Evolutionary conservation across 495 filamentous ascomycete genomes (phyloP).

Genomic region (Wilcoxina mikolae): DNA sequence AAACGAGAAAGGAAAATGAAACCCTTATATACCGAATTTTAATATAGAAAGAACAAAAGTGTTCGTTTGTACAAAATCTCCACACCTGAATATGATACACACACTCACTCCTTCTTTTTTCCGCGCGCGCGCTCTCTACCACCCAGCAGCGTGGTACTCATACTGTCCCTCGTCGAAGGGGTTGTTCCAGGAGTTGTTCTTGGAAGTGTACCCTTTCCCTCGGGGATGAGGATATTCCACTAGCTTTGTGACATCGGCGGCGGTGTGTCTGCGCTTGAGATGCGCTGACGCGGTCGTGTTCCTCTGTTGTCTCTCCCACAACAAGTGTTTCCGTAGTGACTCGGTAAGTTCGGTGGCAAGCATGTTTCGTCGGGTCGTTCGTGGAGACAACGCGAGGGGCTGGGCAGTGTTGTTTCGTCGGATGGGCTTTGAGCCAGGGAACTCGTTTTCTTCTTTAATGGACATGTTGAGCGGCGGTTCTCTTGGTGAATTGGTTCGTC

Average conservation of each 20-base stretch:
- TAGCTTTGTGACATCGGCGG: constrained; percentile 31
- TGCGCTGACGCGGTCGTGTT: constrained; percentile 75
- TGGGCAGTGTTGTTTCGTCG: constrained; percentile 52
- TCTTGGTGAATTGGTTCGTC: constrained; percentile 24
- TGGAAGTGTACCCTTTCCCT: constrained; percentile 32
- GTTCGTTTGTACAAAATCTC: background rate
- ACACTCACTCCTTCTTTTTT: constrained; percentile 14
- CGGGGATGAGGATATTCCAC: constrained; percentile 22
- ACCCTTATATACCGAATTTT: background rate
- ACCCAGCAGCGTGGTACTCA: constrained; percentile 58
- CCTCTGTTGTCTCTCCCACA: constrained; percentile 83
- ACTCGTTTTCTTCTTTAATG: constrained; percentile 32
- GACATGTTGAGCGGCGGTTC: constrained; percentile 36
- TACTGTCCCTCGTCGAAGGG: constrained; percentile 50
- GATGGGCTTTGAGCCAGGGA: constrained; percentile 75
- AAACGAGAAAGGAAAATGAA: background rate
- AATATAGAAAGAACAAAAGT: background rate
- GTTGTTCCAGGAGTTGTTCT: constrained; percentile 50
- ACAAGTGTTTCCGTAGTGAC: constrained; percentile 59
- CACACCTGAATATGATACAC: background rate
- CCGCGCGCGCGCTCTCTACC: constrained; percentile 33
- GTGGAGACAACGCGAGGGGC: constrained; percentile 59
- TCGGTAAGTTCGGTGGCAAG: constrained; percentile 81
- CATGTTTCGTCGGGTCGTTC: constrained; percentile 94
- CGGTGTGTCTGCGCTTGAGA: constrained; percentile 79